Conservation (phyloP, 768 basidiomycete genomes). For the Clathrus columnatus region DNA sequence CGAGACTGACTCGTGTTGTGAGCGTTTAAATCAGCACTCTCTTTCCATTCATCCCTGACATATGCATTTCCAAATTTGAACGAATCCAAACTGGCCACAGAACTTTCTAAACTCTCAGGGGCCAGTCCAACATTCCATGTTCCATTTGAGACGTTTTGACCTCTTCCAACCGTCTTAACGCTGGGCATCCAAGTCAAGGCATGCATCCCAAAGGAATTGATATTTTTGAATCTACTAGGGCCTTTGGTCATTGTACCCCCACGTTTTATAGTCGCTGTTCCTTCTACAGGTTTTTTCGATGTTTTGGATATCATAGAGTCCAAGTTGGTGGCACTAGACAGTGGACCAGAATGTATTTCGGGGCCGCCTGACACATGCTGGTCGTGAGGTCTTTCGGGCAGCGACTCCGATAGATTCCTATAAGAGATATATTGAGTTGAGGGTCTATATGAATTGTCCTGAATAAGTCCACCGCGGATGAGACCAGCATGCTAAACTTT, state of each 20-base stretch:
- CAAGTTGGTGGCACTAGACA: not conserved
- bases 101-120: slow-evolving; percentile 36
- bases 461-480: slow-evolving; percentile 12
- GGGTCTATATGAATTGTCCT: slow-evolving; percentile 9
- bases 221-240: slow-evolving; percentile 35
- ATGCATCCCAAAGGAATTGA: slow-evolving; percentile 42
- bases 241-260: slow-evolving; percentile 40
- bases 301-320: too few species aligned
- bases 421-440: slow-evolving; percentile 6
- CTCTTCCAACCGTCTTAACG: slow-evolving; percentile 52
- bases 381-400: not conserved
- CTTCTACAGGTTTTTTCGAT: not conserved
- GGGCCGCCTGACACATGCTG: too few species aligned
- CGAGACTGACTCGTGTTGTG: slow-evolving; percentile 29
- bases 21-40: slow-evolving; percentile 28
- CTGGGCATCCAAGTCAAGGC: slow-evolving; percentile 64
- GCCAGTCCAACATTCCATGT: slow-evolving; percentile 49
- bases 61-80: slow-evolving; percentile 18
- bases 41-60: slow-evolving; percentile 19
- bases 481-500: slow-evolving; percentile 12
- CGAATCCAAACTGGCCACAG: slow-evolving; percentile 39
- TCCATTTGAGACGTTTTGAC: slow-evolving; percentile 31
- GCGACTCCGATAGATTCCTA: not conserved
- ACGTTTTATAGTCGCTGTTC: slow-evolving; percentile 5
- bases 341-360: not conserved